Percentiles rank a stretch among this genome's conserved stretches.
phyloP scores from a whole-genome alignment of 2,329 filamentous ascomycete genomes.

The Trichoderma koningii region DNA sequence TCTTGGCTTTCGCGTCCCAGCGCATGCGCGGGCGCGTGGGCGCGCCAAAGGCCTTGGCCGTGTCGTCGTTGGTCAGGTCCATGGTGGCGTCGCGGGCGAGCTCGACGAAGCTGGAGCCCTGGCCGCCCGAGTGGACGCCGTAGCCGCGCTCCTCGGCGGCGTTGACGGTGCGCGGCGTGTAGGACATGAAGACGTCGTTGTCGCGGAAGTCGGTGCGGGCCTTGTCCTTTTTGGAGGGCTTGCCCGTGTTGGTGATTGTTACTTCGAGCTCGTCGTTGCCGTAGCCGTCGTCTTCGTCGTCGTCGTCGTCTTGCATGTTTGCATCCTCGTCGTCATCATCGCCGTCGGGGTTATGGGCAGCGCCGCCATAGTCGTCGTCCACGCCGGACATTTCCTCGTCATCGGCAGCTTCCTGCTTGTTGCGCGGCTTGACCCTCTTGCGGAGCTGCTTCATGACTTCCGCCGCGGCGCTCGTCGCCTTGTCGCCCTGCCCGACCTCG shows the following conservation, averaged over 20 bases:
- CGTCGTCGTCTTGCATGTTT: constrained; percentile 49
- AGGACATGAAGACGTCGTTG: constrained; percentile 93
- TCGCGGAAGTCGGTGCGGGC: constrained; percentile 72
- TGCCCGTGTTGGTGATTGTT: constrained; percentile 64
- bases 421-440: constrained; percentile 66
- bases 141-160: constrained; percentile 89
- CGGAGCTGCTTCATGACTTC: constrained; percentile 75
- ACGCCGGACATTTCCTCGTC: constrained; percentile 44
- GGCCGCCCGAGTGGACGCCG: constrained; percentile 82
- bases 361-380: constrained; percentile 36
- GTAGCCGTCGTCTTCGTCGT: constrained; percentile 51
- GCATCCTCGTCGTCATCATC: constrained; percentile 11
- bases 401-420: constrained; percentile 44
- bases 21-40: constrained; percentile 76
- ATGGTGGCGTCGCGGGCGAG: constrained; percentile 86
- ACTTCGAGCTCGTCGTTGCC: constrained; percentile 69
- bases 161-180: constrained; percentile 79
- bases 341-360: constrained; percentile 32
- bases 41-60: constrained; percentile 74
- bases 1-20: constrained; percentile 96
- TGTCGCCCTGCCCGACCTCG: constrained; percentile 77
- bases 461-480: constrained; percentile 63
- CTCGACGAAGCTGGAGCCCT: constrained; percentile 77
- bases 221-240: constrained; percentile 44
- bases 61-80: constrained; percentile 90